Conservation (phyloP, 345 rosid genomes). For the Brassica juncea region DNA sequence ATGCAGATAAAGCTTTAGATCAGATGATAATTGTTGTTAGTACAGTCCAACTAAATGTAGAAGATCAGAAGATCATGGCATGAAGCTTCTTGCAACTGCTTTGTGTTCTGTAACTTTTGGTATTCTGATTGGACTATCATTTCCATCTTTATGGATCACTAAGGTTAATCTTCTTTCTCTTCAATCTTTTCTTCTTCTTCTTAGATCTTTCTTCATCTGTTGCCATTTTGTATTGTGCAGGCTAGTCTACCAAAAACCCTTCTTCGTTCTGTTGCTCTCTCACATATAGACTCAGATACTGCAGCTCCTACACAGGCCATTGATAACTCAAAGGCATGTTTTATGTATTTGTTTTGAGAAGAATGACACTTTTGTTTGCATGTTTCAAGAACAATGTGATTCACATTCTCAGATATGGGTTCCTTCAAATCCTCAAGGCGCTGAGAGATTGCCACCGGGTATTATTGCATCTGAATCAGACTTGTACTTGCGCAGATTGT, state of each 20-base stretch:
- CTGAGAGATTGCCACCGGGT: constrained; percentile 84
- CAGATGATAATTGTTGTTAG: constrained; percentile 44
- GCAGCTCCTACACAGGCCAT: constrained; percentile 29
- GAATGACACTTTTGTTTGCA: background rate
- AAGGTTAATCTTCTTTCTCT: constrained; percentile 50
- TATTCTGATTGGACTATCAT: constrained; percentile 72
- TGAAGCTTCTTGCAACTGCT: constrained; percentile 61
- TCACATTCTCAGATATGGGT: constrained; percentile 59
- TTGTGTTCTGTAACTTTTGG: constrained; percentile 71
- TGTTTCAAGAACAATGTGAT: constrained; percentile 13
- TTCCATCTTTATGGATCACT: constrained; percentile 60
- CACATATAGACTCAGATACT: constrained; percentile 39
- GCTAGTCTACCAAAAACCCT: constrained; percentile 51
- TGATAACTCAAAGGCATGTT: constrained; percentile 52
- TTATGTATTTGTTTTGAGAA: background rate
- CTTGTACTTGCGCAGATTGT: constrained; percentile 74
- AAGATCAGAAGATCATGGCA: constrained; percentile 60
- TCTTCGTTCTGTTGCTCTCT: constrained; percentile 48
- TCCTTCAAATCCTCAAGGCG: constrained; percentile 87
- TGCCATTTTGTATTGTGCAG: constrained; percentile 44
- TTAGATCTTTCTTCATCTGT: background rate
- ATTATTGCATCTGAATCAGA: constrained; percentile 82
- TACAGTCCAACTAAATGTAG: constrained; percentile 37
- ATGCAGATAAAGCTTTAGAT: background rate
- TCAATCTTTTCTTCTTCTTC: background rate